Evolutionary conservation across 1,284 basidiomycete genomes (phyloP), one percentile per base, ranked within the genome.

Genomic region (Sanghuangporus sanghuang): DNA sequence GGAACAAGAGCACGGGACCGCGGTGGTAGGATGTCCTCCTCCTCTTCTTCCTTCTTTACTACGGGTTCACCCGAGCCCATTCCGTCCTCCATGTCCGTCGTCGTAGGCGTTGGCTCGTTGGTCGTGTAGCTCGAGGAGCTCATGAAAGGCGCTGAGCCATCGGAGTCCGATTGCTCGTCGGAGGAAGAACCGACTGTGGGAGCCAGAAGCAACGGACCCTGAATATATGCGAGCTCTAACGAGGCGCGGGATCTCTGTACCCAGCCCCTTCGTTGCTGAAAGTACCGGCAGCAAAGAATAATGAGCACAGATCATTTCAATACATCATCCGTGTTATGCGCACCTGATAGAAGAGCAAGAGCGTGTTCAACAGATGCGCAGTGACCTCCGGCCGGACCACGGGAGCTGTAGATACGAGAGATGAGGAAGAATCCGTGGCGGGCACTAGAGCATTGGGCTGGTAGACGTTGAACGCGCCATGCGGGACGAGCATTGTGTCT

Each of bases 341-440:
- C 18, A 59, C 57, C 65, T 86, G 82, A 72, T 90, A 89, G 68
- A 85, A 88, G 14, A 80, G 74, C 52, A 85, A 77, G 61, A 90
- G 82, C 39, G 81, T 79, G 67, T 87, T 82, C 69, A 89, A 81
- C 67, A 86, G 80, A 65, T 78, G 75, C 57, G 81, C 75, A 16
- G 86, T 82, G 7, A 48, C 48, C 8, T 59, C 59, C 12, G 57
- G 40, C 6, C 53, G 57, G 54, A 93, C 66, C 66, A 67, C 64
- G 44, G 57, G 67, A 65, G 68, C 64, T 1, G 32, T 35, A 9
- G 53, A 38, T 38, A 67, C 66, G 69, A 67, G 58, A 32, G 55
- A 23, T 23, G 53, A 32, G 9, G 27, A n/a, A 6, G 7, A 36
- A n/a, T 54, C 14, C 38, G 53, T 36, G 14, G 32, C 32, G 53